phyloP scores from a whole-genome alignment of 2,329 filamentous ascomycete genomes.

The Apiospora hydei region DNA sequence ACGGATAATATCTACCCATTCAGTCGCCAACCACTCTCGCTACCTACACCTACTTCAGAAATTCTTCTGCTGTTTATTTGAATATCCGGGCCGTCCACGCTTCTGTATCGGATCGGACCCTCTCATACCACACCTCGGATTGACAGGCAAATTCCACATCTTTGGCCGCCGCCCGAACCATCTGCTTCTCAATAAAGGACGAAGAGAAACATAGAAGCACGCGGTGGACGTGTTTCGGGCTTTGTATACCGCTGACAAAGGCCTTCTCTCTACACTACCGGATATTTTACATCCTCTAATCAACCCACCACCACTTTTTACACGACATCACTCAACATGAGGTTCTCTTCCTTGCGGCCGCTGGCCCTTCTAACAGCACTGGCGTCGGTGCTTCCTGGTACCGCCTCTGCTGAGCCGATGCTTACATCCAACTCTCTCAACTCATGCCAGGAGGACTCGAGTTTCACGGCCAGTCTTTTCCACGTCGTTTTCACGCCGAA shows the following conservation, averaged over 20 bases:
- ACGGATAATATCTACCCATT: conserved; percentile 19
- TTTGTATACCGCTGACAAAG: conserved; percentile 13
- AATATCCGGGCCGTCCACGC: not conserved
- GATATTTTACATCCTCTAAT: conserved; percentile 20
- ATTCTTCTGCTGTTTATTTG: conserved; percentile 9
- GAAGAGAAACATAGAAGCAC: conserved; percentile 7
- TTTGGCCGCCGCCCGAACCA: not conserved
- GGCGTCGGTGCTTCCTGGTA: conserved; percentile 53
- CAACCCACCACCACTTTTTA: conserved; percentile 22
- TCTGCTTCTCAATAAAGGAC: conserved; percentile 7
- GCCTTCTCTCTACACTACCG: conserved; percentile 9
- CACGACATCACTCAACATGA: conserved; percentile 48
- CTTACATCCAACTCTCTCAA: conserved; percentile 86
- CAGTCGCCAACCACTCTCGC: conserved; percentile 21
- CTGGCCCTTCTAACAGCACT: conserved; percentile 54
- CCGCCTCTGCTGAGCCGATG: conserved; percentile 65
- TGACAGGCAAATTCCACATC: not conserved
- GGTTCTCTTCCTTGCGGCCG: conserved; percentile 54
- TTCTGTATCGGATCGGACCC: conserved; percentile 17
- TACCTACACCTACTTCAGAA: not conserved
- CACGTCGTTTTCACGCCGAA: conserved; percentile 80
- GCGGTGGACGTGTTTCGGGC: conserved; percentile 23
- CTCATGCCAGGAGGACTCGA: conserved; percentile 82
- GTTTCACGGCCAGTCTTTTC: conserved; percentile 88
- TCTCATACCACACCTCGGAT: not conserved